Evolutionary conservation across 169 alveolate species (phyloP).

Genomic region (Cryptosporidium bovis): DNA sequence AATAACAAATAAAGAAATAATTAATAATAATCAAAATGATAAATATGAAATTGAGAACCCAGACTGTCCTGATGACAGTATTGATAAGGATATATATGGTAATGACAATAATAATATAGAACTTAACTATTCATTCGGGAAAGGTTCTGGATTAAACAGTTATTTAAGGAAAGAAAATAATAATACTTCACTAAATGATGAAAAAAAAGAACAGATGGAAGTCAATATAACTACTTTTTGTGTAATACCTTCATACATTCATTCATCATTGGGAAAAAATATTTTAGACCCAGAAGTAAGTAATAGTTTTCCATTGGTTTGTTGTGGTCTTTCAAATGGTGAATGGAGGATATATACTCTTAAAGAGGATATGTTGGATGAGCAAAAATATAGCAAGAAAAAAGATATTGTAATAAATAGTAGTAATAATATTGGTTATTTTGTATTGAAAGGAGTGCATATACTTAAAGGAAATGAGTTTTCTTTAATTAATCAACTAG

Average conservation of each 20-base stretch:
- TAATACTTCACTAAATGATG: not conserved
- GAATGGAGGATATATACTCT: constrained; percentile 72
- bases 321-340: constrained; percentile 67
- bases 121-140: constrained; percentile 56
- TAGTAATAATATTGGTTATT: constrained; percentile 33
- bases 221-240: constrained; percentile 31
- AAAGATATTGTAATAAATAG: constrained; percentile 4
- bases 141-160: not conserved
- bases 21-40: not conserved
- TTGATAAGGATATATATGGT: not conserved
- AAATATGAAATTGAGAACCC: not conserved
- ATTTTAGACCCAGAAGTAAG: constrained; percentile 23
- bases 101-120: not conserved
- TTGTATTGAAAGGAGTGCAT: constrained; percentile 49
- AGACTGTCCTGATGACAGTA: not conserved
- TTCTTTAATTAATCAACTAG: constrained; percentile 39
- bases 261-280: not conserved
- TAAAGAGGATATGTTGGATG: constrained; percentile 2
- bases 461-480: constrained; percentile 32
- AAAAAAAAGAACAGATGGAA: not conserved
- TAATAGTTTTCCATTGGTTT: constrained; percentile 27
- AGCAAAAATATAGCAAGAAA: not conserved
- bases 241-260: constrained; percentile 45
- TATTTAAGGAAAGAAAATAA: not conserved
- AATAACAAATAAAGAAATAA: not conserved